Evolutionary conservation across 768 basidiomycete genomes (phyloP).

Genomic region (Neoboletus subvelutipes): DNA sequence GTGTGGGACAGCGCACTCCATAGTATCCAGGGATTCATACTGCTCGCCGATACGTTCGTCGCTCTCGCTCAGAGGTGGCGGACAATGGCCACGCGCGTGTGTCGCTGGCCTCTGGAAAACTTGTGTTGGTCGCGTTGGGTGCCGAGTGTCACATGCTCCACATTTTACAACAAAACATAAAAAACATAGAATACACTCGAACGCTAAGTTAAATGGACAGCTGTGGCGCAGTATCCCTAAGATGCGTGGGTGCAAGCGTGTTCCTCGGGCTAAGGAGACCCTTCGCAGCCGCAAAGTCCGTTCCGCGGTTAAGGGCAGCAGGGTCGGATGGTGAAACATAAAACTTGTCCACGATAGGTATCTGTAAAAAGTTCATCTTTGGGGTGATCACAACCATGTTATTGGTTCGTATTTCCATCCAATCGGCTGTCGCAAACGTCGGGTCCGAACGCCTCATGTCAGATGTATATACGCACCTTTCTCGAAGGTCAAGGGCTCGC

Average conservation of each 20-base stretch:
- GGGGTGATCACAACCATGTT: constrained; percentile 94
- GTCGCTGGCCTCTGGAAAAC: background rate
- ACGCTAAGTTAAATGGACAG: constrained; percentile 20
- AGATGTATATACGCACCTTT: constrained; percentile 51
- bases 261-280: constrained; percentile 72
- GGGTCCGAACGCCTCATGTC: background rate
- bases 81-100: background rate
- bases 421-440: constrained; percentile 58
- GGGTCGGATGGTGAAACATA: constrained; percentile 88
- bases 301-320: constrained; percentile 61
- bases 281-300: constrained; percentile 84
- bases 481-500: constrained; percentile 96
- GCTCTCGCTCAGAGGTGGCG: background rate
- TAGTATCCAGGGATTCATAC: constrained; percentile 58
- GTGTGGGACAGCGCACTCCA: constrained; percentile 66
- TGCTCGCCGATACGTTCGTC: background rate
- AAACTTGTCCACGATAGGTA: constrained; percentile 92
- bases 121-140: background rate
- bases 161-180: background rate
- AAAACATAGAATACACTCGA: constrained; percentile 1
- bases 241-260: constrained; percentile 23
- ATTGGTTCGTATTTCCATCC: constrained; percentile 99
- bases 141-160: constrained; percentile 5
- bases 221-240: constrained; percentile 21
- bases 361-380: constrained; percentile 91